phyloP scores from a whole-genome alignment of 371 early-diverging fungal species.

The Thermomucor indicae-seudaticae region DNA sequence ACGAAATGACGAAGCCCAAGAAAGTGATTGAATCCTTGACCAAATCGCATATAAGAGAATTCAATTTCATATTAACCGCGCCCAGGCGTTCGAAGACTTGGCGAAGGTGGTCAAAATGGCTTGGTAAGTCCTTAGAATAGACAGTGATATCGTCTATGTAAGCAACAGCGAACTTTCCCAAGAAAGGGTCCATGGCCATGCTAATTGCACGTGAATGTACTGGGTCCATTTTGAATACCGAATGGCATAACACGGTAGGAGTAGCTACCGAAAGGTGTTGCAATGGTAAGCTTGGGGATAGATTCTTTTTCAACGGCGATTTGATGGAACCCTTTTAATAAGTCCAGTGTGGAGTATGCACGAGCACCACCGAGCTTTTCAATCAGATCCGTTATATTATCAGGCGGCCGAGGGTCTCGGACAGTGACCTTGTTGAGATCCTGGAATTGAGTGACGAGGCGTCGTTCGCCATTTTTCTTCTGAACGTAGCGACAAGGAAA shows the following conservation, averaged over 20 bases:
- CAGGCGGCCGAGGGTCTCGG: slow-evolving; percentile 3
- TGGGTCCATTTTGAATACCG: slow-evolving; percentile 9
- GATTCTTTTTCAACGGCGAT: neutral
- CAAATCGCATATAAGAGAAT: neutral
- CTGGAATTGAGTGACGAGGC: slow-evolving; percentile 1
- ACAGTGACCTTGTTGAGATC: slow-evolving; percentile 7
- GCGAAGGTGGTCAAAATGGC: neutral
- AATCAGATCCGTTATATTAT: neutral
- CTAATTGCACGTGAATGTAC: slow-evolving; percentile 10
- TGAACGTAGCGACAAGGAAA: slow-evolving; percentile 4
- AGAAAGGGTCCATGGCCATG: neutral
- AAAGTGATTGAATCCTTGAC: neutral
- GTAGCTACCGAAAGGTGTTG: slow-evolving; percentile 3
- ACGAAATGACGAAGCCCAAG: neutral
- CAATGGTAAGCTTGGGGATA: neutral
- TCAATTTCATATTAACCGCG: neutral
- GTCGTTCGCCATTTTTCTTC: slow-evolving; percentile 4
- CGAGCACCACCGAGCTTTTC: neutral
- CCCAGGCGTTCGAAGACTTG: neutral
- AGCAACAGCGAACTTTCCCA: neutral
- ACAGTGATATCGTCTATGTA: slow-evolving; percentile 10
- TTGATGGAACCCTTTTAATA: slow-evolving; percentile 4
- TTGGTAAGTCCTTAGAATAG: neutral
- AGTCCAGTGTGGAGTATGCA: neutral
- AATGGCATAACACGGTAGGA: slow-evolving; percentile 7